A percentile compares a stretch with the other conserved stretches of the same genome.
These are phyloP conservation scores for Leucoagaricus sp. DNA, from an alignment of 1,284 basidiomycete genomes.

Conservation along the genomic window DNA sequence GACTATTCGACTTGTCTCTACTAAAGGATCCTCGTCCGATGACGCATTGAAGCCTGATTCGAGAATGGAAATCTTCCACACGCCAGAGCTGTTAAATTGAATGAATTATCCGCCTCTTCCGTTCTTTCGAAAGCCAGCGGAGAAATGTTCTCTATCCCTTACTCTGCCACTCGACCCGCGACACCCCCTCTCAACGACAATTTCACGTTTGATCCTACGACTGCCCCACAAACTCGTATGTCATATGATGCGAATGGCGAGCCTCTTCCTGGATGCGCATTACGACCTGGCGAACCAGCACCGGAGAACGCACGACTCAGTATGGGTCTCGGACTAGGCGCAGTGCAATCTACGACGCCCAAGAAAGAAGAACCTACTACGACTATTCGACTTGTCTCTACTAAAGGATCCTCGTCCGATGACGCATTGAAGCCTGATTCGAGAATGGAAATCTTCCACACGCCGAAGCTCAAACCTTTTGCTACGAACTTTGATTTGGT, in stretches of 20 bases:
- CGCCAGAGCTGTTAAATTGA: slow-evolving; percentile 52
- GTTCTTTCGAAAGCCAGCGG: slow-evolving; percentile 3
- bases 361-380: slow-evolving; percentile 44
- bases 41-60: background rate
- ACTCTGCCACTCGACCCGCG: slow-evolving; percentile 51
- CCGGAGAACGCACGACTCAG: slow-evolving; percentile 58
- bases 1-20: slow-evolving; percentile 64
- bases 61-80: slow-evolving; percentile 22
- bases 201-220: slow-evolving; percentile 46
- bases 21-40: slow-evolving; percentile 15
- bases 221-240: slow-evolving; percentile 20
- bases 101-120: slow-evolving; percentile 15
- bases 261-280: slow-evolving; percentile 58
- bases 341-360: slow-evolving; percentile 35
- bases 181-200: slow-evolving; percentile 41
- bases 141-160: slow-evolving; percentile 43
- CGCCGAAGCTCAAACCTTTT: slow-evolving; percentile 64
- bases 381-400: slow-evolving; percentile 64
- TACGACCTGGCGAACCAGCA: slow-evolving; percentile 57
- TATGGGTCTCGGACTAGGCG: slow-evolving; percentile 41
- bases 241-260: slow-evolving; percentile 32
- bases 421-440: background rate
- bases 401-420: slow-evolving; percentile 15
- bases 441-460: slow-evolving; percentile 22
- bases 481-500: slow-evolving; percentile 66